Percentiles rank a stretch among this genome's conserved stretches.
Conservation (phyloP, 164 flowering plant genomes). For the Akebia trifoliata region DNA sequence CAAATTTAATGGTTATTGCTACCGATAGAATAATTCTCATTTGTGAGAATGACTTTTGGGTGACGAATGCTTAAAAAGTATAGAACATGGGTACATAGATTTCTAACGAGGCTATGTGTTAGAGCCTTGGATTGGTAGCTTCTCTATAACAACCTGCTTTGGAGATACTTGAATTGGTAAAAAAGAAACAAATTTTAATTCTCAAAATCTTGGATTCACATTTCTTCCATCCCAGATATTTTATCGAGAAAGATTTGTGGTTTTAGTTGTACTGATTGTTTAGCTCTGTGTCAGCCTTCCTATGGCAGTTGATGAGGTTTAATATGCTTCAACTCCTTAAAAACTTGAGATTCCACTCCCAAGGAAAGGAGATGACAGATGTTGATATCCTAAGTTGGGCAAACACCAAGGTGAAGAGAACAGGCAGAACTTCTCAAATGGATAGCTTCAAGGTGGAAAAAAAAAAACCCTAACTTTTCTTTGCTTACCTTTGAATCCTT, state of each 20-base stretch:
- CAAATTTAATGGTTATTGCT: no score
- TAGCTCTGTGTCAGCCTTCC: conserved; percentile 57
- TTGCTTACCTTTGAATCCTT: background rate
- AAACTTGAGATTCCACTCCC: conserved; percentile 67
- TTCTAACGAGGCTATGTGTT: no score
- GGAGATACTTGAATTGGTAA: no score
- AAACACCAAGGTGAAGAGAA: conserved; percentile 59
- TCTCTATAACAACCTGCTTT: no score
- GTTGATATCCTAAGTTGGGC: conserved; percentile 82
- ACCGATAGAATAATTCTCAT: no score
- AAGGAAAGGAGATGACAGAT: conserved; percentile 78
- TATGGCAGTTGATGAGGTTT: conserved; percentile 95
- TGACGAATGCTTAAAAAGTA: no score
- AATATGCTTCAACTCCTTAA: conserved; percentile 79
- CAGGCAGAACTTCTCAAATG: conserved; percentile 63
- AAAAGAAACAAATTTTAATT: no score
- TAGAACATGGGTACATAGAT: no score
- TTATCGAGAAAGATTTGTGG: background rate
- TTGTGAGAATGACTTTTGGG: no score
- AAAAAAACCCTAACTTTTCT: background rate
- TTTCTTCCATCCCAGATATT: background rate
- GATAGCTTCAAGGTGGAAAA: conserved; percentile 95
- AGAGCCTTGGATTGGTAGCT: no score
- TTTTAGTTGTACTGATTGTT: background rate
- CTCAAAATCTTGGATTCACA: no score